Conservation (phyloP, 192 early-diverging fungal genomes). For the Backusella tuberculispora region DNA sequence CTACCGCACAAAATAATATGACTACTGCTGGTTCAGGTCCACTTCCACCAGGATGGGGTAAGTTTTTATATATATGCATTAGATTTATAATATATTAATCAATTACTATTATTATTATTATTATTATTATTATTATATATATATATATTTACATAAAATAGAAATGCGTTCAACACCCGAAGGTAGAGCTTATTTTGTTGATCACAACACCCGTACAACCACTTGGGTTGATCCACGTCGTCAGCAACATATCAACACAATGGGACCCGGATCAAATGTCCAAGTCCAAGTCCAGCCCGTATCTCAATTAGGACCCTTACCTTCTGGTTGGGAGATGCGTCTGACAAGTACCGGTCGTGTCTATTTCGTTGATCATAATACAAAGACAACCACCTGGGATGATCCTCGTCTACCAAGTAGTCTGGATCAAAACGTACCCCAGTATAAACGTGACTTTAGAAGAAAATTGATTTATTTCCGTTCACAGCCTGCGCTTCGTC, state of each 20-base stretch:
- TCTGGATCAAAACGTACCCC: conserved; percentile 89
- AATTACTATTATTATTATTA: neutral
- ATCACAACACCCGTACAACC: conserved; percentile 88
- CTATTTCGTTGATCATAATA: conserved; percentile 99
- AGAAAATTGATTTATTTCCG: conserved; percentile 97
- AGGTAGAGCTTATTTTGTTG: conserved; percentile 85
- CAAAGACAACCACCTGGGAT: conserved; percentile 98
- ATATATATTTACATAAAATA: neutral
- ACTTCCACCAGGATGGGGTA: conserved; percentile 81
- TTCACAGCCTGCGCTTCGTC: conserved; percentile 89
- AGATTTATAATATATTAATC: neutral
- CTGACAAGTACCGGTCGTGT: conserved; percentile 93
- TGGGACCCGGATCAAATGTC: conserved; percentile 53
- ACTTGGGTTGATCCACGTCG: conserved; percentile 91
- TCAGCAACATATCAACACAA: conserved; percentile 62
- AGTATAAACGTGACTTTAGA: conserved; percentile 99
- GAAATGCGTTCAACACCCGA: conserved; percentile 80
- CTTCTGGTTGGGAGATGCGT: conserved; percentile 99
- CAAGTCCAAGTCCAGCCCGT: conserved; percentile 76
- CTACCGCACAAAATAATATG: conserved; percentile 49
- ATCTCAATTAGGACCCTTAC: conserved; percentile 84
- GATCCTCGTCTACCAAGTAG: conserved; percentile 84
- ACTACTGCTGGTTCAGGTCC: conserved; percentile 73
- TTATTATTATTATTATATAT: neutral
- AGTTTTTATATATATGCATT: neutral